Evolutionary conservation across 1,284 basidiomycete genomes (phyloP).

Genomic region (Porodaedalea pini): DNA sequence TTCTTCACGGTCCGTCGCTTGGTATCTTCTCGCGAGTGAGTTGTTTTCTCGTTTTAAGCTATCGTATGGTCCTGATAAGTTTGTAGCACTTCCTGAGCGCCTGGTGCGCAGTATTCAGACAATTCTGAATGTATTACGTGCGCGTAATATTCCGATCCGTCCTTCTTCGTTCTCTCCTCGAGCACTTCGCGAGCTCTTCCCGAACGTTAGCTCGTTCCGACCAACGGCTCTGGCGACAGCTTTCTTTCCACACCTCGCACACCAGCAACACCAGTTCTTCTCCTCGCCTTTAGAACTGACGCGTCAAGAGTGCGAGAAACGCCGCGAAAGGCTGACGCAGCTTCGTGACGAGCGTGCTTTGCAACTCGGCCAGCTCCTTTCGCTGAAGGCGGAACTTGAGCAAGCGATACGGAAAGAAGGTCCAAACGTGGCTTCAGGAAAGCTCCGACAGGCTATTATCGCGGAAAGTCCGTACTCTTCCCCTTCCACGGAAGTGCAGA

Average conservation of each 20-base stretch:
- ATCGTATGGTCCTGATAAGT: background rate
- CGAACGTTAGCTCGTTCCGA: constrained; percentile 37
- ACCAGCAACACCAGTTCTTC: constrained; percentile 21
- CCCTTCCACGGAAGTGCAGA: background rate
- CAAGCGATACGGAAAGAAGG: constrained; percentile 7
- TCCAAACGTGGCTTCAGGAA: constrained; percentile 1
- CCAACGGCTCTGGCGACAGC: constrained; percentile 49
- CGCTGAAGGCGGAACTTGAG: constrained; percentile 44
- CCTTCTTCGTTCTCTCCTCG: constrained; percentile 48
- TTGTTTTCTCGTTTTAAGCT: constrained; percentile 13
- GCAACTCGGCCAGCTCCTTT: constrained; percentile 54
- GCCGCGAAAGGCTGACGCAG: constrained; percentile 52
- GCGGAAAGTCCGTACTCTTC: background rate
- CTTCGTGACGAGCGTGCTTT: constrained; percentile 64
- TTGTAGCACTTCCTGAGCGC: constrained; percentile 55
- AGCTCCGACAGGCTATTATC: background rate
- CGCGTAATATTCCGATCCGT: constrained; percentile 45
- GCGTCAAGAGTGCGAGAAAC: constrained; percentile 59
- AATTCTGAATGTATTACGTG: constrained; percentile 44
- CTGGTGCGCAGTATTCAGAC: constrained; percentile 40
- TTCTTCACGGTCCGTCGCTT: constrained; percentile 45
- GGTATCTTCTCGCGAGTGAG: constrained; percentile 68
- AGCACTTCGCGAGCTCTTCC: constrained; percentile 49
- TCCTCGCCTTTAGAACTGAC: constrained; percentile 51
- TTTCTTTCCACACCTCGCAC: constrained; percentile 53